phyloP scores from a whole-genome alignment of 2,329 filamentous ascomycete species.

The Cercospora sp. region DNA sequence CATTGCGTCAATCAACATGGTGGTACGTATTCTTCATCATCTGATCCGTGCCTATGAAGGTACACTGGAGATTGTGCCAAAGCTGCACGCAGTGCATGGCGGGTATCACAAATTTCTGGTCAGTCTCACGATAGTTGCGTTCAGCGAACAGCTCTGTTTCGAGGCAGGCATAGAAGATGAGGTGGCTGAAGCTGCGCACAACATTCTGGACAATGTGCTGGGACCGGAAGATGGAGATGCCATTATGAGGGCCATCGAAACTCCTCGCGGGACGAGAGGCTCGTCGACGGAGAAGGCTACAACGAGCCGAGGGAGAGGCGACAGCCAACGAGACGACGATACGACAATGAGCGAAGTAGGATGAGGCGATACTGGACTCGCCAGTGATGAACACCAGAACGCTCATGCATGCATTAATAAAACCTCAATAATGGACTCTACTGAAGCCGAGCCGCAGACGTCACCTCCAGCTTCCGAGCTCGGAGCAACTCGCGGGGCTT shows the following conservation, averaged over 20 bases:
- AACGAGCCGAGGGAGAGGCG: slow-evolving; percentile 8
- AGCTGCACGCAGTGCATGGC: slow-evolving; percentile 68
- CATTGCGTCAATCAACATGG: slow-evolving; percentile 58
- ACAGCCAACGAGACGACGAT: slow-evolving; percentile 20
- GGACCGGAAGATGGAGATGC: slow-evolving; percentile 76
- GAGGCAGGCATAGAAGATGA: slow-evolving; percentile 76
- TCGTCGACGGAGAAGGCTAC: slow-evolving; percentile 21
- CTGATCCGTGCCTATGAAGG: slow-evolving; percentile 59
- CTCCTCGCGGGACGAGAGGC: slow-evolving; percentile 32
- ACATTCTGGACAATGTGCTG: slow-evolving; percentile 75
- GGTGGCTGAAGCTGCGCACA: slow-evolving; percentile 77
- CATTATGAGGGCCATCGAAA: slow-evolving; percentile 50
- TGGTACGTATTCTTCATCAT: slow-evolving; percentile 62
- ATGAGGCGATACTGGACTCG: not conserved
- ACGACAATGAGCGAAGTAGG: slow-evolving; percentile 26
- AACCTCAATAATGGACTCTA: slow-evolving; percentile 22
- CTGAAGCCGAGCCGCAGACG: slow-evolving; percentile 9
- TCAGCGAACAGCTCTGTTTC: slow-evolving; percentile 75
- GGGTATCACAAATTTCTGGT: slow-evolving; percentile 81
- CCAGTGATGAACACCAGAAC: not conserved
- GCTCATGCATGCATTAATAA: not conserved
- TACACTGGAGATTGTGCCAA: slow-evolving; percentile 66
- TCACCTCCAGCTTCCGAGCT: slow-evolving; percentile 12
- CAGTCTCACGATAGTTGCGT: slow-evolving; percentile 78
- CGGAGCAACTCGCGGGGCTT: slow-evolving; percentile 15